phyloP scores from a whole-genome alignment of 176 grass and related monocot species.

The Luzula sylvatica region DNA sequence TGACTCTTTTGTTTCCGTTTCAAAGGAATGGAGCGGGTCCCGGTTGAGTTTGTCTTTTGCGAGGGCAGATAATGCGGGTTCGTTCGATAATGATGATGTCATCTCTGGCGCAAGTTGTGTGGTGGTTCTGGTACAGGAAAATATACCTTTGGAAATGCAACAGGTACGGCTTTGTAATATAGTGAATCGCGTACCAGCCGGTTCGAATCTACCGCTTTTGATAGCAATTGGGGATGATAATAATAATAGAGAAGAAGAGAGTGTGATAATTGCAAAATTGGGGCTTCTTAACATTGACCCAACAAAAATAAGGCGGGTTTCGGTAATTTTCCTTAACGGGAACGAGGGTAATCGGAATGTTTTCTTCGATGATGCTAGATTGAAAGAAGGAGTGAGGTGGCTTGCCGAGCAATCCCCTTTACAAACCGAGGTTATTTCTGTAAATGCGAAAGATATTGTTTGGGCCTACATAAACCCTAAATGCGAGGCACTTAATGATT shows the following conservation, averaged over 20 bases:
- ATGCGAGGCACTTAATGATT: constrained; percentile 29
- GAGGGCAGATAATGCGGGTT: constrained; percentile 41
- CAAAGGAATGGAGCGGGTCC: constrained; percentile 36
- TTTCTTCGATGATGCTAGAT: constrained; percentile 60
- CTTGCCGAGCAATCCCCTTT: constrained; percentile 42
- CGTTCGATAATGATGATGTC: constrained; percentile 23
- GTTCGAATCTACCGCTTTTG: constrained; percentile 60
- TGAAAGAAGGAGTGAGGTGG: constrained; percentile 66
- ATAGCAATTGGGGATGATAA: constrained; percentile 42
- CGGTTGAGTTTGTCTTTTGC: constrained; percentile 60
- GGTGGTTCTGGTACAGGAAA: constrained; percentile 73
- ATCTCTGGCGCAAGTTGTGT: constrained; percentile 35
- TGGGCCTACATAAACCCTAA: constrained; percentile 46
- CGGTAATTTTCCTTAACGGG: constrained; percentile 53
- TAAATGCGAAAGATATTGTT: constrained; percentile 47
- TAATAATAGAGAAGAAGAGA: constrained; percentile 36
- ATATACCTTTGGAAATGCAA: constrained; percentile 60
- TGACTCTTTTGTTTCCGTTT: constrained; percentile 47
- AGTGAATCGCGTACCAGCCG: constrained; percentile 45
- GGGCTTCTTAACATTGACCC: constrained; percentile 28
- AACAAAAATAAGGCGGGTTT: constrained; percentile 40
- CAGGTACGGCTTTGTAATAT: constrained; percentile 44
- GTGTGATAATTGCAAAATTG: constrained; percentile 45
- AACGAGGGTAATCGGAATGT: constrained; percentile 27
- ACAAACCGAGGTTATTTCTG: constrained; percentile 47